Evolutionary conservation across 371 early-diverging fungal genomes (phyloP), one percentile per base, ranked within the genome.

Genomic region (Mortierella sp.): DNA sequence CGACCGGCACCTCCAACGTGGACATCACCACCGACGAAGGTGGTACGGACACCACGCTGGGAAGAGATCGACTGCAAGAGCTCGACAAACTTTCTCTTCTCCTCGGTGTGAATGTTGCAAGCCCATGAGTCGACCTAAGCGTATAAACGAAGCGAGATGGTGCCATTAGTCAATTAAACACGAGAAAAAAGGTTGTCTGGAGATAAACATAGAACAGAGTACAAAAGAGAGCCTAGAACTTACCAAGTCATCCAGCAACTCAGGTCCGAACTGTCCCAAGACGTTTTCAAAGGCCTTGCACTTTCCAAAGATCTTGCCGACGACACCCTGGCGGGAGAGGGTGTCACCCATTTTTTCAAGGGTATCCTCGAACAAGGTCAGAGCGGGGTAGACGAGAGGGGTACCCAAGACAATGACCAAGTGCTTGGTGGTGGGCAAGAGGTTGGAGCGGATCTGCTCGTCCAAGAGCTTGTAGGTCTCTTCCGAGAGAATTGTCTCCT

Each of bases 1-100:
- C 90, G 89, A 7, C 96, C 95, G 29, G 93, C 91, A 43, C 94
- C 96, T 74, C 93, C 91, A 78, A 95, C 94, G 83, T 97, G 97
- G 71, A 77, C 79, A 87, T 97, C 97, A 68, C 97, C 97, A n/a
- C 92, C 93, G 8, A 96, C 83, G 79, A 96, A 94, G 3, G 94
- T 93, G 27, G 96, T 93, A 43, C 97, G 92, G 43, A 95, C 84
- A n/a, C 89, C 87, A 35, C 85, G 88, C n/a, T 88, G 84, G 11
- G 83, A 82, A 27, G 97, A 91, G 72, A 91, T 90, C n/a, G 83
- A 80, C 84, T 96, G 96, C 38, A 97, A 88, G 8, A 90, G 79
- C 54, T 89, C 78, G 41, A 97, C 90, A 78, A 96, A 90, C 32
- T 82, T 65, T 72, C 88, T 90, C 74, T 96, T 89, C 82, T 97